Evolutionary conservation across 2,329 filamentous ascomycete species (phyloP).

Genomic region (Pezicula neosporulosa): DNA sequence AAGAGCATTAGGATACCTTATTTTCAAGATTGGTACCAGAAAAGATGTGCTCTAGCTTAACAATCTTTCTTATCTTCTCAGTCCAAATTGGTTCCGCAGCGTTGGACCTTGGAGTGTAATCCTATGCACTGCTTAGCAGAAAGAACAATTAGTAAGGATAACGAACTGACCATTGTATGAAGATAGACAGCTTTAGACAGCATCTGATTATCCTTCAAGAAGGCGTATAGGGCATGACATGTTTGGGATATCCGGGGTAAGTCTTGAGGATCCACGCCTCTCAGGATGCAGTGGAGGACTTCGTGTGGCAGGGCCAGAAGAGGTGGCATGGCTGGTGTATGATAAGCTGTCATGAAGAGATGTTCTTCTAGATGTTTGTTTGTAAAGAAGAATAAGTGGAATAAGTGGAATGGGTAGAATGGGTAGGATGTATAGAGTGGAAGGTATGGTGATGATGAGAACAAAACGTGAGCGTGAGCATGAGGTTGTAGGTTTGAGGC

Average conservation of each 20-base stretch:
- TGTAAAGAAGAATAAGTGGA: too few relatives aligned
- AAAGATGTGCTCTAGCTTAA: constrained; percentile 42
- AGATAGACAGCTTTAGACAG: constrained; percentile 63
- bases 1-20: constrained; percentile 34
- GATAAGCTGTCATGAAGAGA: too few relatives aligned
- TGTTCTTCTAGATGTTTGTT: too few relatives aligned
- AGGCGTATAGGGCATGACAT: constrained; percentile 49
- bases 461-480: too few relatives aligned
- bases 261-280: constrained; percentile 52
- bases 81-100: constrained; percentile 38
- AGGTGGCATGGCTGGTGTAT: background rate
- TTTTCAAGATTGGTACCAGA: constrained; percentile 24
- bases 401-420: too few relatives aligned
- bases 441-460: too few relatives aligned
- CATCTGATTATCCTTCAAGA: constrained; percentile 53
- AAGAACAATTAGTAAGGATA: background rate
- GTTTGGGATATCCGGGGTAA: constrained; percentile 47
- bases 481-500: too few relatives aligned
- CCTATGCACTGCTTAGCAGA: background rate
- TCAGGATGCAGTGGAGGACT: constrained; percentile 59
- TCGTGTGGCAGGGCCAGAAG: constrained; percentile 44
- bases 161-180: constrained; percentile 42
- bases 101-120: constrained; percentile 10
- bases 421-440: too few relatives aligned
- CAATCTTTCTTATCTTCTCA: constrained; percentile 39